Evolutionary conservation across 108 stramenopile species (phyloP).

Genomic region (Nitzschia sp.): DNA sequence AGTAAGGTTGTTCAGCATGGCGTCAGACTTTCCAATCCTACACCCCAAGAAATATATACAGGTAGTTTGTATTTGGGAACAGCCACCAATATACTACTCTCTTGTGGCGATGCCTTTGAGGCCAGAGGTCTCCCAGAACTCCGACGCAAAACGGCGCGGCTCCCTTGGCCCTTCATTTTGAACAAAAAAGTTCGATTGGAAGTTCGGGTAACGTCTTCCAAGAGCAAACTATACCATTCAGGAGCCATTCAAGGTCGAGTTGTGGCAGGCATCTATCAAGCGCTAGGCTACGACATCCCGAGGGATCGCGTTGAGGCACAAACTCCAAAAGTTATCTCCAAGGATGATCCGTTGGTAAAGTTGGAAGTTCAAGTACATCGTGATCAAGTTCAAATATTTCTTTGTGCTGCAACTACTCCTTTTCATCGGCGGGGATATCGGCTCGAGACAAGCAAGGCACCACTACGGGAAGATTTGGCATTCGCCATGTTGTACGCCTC

Average conservation of each 20-base stretch:
- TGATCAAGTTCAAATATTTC: conserved; percentile 62
- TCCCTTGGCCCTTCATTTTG: conserved; percentile 49
- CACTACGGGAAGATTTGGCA: conserved; percentile 78
- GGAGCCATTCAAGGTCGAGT: conserved; percentile 62
- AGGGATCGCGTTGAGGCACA: conserved; percentile 1
- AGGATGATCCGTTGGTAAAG: conserved; percentile 24
- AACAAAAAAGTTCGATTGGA: conserved; percentile 20
- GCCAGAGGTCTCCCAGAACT: conserved; percentile 66
- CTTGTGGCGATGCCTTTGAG: conserved; percentile 43
- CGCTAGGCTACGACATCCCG: conserved; percentile 32
- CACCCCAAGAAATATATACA: conserved; percentile 37
- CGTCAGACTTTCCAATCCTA: conserved; percentile 31
- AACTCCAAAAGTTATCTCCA: not conserved
- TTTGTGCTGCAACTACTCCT: conserved; percentile 57
- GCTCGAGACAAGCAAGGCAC: conserved; percentile 62
- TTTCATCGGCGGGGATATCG: conserved; percentile 77
- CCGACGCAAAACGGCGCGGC: conserved; percentile 53
- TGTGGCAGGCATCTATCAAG: conserved; percentile 37
- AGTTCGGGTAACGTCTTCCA: conserved; percentile 57
- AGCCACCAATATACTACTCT: conserved; percentile 59
- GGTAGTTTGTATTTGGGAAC: conserved; percentile 65
- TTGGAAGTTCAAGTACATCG: conserved; percentile 48
- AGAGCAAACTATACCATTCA: conserved; percentile 71
- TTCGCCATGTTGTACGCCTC: conserved; percentile 57
- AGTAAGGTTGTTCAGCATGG: conserved; percentile 20